Evolutionary conservation across 2,329 filamentous ascomycete species (phyloP).

Genomic region (Aspergillus felis): DNA sequence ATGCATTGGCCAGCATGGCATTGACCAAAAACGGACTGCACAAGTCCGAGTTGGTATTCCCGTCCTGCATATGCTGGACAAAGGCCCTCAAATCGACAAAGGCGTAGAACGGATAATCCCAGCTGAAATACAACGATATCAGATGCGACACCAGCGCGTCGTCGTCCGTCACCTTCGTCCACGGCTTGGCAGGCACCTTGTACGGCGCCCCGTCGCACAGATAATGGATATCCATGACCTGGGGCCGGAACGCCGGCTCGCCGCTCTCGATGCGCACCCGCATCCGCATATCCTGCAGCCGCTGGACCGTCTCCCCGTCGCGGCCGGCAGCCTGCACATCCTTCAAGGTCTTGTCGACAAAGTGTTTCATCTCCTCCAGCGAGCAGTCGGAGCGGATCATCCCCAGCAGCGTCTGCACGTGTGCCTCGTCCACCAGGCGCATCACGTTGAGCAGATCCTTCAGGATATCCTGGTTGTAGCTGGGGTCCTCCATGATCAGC

Average conservation of each 20-base stretch:
- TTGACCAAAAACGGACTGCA: constrained; percentile 83
- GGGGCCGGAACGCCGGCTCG: constrained; percentile 15
- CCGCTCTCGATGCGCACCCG: constrained; percentile 18
- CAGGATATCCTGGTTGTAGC: constrained; percentile 26
- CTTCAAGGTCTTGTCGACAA: constrained; percentile 16
- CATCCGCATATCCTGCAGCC: constrained; percentile 11
- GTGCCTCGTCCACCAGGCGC: constrained; percentile 15
- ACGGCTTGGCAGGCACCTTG: constrained; percentile 45
- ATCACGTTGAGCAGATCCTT: constrained; percentile 25
- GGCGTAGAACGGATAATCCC: constrained; percentile 87
- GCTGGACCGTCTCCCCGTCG: constrained; percentile 6
- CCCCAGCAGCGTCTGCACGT: constrained; percentile 19
- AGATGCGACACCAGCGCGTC: constrained; percentile 72
- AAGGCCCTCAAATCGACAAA: constrained; percentile 75
- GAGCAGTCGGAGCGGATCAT: constrained; percentile 25
- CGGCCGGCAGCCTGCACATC: constrained; percentile 3
- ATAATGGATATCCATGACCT: constrained; percentile 26
- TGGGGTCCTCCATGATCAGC: neutral
- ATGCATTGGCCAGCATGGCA: constrained; percentile 64
- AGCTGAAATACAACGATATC: constrained; percentile 87
- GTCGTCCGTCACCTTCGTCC: constrained; percentile 77
- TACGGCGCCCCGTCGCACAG: constrained; percentile 21
- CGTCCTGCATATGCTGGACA: constrained; percentile 45
- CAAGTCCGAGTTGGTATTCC: constrained; percentile 56
- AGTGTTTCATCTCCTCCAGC: constrained; percentile 22